phyloP scores from a whole-genome alignment of 2,329 filamentous ascomycete genomes.

The Ophiostoma piceae region DNA sequence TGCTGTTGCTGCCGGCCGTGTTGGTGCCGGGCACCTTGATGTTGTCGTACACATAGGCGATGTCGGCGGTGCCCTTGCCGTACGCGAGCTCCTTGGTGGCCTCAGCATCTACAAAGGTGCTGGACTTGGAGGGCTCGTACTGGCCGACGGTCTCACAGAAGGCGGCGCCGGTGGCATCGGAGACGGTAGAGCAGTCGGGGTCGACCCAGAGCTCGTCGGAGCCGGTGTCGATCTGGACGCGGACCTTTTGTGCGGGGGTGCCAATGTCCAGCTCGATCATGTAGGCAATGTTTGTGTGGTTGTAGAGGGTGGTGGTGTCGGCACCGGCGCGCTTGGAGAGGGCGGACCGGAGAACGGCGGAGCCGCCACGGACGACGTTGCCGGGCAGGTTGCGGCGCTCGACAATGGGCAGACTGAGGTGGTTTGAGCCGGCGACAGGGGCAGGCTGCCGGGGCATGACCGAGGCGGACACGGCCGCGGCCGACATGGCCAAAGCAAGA shows the following conservation, averaged over 20 bases:
- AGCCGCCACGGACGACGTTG: neutral
- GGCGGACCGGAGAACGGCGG: neutral
- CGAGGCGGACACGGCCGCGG: slow-evolving; percentile 18
- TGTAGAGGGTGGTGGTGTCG: slow-evolving; percentile 23
- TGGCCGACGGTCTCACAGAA: slow-evolving; percentile 41
- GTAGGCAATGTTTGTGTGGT: slow-evolving; percentile 26
- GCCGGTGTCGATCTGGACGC: slow-evolving; percentile 50
- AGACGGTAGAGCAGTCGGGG: slow-evolving; percentile 47
- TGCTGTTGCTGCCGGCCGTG: slow-evolving; percentile 30
- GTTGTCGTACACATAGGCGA: slow-evolving; percentile 41
- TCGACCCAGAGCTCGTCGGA: slow-evolving; percentile 57
- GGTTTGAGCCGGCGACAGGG: neutral
- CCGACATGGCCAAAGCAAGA: slow-evolving; percentile 22
- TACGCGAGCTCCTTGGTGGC: slow-evolving; percentile 39
- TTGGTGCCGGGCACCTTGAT: slow-evolving; percentile 32
- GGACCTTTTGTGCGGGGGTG: slow-evolving; percentile 45
- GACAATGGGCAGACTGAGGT: slow-evolving; percentile 23
- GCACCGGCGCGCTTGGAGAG: slow-evolving; percentile 1
- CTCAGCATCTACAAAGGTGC: slow-evolving; percentile 31
- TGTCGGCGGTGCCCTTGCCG: slow-evolving; percentile 41
- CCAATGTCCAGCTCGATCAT: slow-evolving; percentile 40
- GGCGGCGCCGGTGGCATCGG: slow-evolving; percentile 30
- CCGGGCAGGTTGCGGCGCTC: slow-evolving; percentile 17
- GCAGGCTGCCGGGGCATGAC: slow-evolving; percentile 17
- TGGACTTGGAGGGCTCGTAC: slow-evolving; percentile 38